These are phyloP conservation scores for Coemansia umbellata DNA, from an alignment of 192 early-diverging fungal genomes.

Conservation along the genomic window DNA sequence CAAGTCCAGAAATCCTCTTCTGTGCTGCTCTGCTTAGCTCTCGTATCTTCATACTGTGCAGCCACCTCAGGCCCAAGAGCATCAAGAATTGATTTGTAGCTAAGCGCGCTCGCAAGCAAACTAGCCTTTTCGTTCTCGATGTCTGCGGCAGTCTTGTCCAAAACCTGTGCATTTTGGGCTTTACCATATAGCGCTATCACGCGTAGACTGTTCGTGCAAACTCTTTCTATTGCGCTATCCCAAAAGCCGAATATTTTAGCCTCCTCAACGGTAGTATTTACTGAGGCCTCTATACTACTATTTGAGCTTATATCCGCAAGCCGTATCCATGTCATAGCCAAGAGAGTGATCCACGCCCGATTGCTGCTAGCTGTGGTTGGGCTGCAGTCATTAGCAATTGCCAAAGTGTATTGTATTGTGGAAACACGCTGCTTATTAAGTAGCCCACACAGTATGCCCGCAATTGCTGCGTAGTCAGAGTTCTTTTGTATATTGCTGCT, in stretches of 20 bases:
- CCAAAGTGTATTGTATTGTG: slow-evolving; percentile 13
- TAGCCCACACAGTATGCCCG: slow-evolving; percentile 21
- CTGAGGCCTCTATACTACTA: slow-evolving; percentile 6
- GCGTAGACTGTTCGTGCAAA: slow-evolving; percentile 7
- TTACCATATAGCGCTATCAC: neutral
- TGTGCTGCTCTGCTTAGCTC: neutral
- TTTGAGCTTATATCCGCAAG: neutral
- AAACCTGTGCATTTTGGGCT: neutral
- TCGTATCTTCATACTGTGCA: neutral
- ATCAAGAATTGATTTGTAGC: neutral
- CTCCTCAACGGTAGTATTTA: neutral
- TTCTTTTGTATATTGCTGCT: neutral
- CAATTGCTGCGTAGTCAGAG: slow-evolving; percentile 16
- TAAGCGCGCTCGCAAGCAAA: slow-evolving; percentile 6
- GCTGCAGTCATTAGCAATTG: neutral
- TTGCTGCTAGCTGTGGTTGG: slow-evolving; percentile 8
- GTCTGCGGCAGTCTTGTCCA: neutral
- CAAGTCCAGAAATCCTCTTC: neutral
- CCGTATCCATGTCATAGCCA: slow-evolving; percentile 25
- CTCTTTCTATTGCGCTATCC: slow-evolving; percentile 22
- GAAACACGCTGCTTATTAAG: neutral
- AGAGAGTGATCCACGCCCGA: slow-evolving; percentile 21
- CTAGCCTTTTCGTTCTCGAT: neutral
- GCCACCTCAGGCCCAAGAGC: slow-evolving; percentile 6
- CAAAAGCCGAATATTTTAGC: slow-evolving; percentile 20